Base-by-base conservation (phyloP, 1,284 basidiomycete species). In the Rhodotorula sp. region DNA sequence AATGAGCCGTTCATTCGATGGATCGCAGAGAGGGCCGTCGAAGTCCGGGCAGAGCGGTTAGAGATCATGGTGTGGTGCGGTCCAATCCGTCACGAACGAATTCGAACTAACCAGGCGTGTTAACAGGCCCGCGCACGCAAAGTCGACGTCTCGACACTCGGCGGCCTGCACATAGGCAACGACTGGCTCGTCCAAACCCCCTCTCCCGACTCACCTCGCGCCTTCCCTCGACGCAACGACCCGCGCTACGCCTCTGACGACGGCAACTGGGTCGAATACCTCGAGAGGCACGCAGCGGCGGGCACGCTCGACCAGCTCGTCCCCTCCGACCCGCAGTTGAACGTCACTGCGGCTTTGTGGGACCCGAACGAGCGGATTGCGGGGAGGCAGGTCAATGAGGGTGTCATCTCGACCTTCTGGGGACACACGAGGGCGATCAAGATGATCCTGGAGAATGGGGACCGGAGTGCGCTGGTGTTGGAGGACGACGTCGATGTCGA, bases 401-500 rank as follows among this genome's bases (percentile, higher is more conserved):
- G 73, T 27, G 74, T 75, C 49, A 74, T 78, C 49, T 68, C 68
- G 47, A 74, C 75, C n/a, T 92, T 89, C 88, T 83, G 87, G 74
- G 90, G 89, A 1, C 90, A 91, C 79, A 73, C 87, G 29, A 81
- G 81, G 44, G 82, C 85, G 48, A 84, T 91, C 60, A 71, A 77
- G 47, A 59, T 74, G 44, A 76, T 82, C 47, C 67, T 60, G 20
- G 79, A 79, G 29, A 77, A 76, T 52, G 64, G 71, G 0, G 79
- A 80, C 78, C 70, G 78, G 1, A 81, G 84, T 19, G 82, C 81
- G 0, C 77, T 91, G 22, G 83, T 92, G 27, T 81, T 91, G 27
- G 90, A 92, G 80, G 90, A 92, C 77, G 90, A 91, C 71, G 81
- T 92, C 22, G 88, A 92, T 77, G 86, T 90, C 83, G 89, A 92